Evolutionary conservation across 352 stramenopile genomes (phyloP), one percentile per base, ranked within the genome.

Genomic region (Phytophthora rubi): DNA sequence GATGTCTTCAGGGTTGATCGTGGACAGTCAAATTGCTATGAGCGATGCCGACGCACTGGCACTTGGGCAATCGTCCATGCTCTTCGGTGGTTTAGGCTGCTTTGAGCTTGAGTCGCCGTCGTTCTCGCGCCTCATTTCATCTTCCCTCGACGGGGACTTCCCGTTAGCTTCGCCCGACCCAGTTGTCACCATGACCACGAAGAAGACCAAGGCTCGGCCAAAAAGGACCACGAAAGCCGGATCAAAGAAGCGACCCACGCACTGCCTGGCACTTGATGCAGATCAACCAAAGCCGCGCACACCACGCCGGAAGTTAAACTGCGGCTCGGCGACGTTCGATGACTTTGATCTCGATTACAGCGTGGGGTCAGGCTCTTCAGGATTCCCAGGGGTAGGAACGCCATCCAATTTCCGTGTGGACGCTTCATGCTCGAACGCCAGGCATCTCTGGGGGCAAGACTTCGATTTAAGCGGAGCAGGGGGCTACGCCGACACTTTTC

Each of bases 51-150:
- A 76, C 3, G 68, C 51, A 16, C 42, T 73, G 33, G 54, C 45
- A 53, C 32, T 71, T 3, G 71, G 71, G 26, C 69, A 86, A 13
- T 68, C 80, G 3, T 75, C 79, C 2, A 76, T 88, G 65, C 68
- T 90, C 15, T 90, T 90, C 56, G 82, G 84, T 57, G 85, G 86
- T 42, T 60, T 90, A 0, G 79, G 75, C 13, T 87, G 74, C 66
- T 91, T 91, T 53, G 83, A 93, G 59, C 78, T 91, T n/a, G 81
- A 91, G 45, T 91, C 85, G 8, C 85, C 82, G 5, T 83, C 75
- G 8, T 90, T 90, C 62, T 88, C 80, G 53, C 72, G 75, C 2
- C 64, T 91, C 21, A 79, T 86, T 37, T 73, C 72, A 15, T 73
- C 71, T 2, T 76, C 71, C 10, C 57, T 78, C 2, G 67, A 76